phyloP scores from a whole-genome alignment of 2,329 filamentous ascomycete species.

The Aspergillus felis region DNA sequence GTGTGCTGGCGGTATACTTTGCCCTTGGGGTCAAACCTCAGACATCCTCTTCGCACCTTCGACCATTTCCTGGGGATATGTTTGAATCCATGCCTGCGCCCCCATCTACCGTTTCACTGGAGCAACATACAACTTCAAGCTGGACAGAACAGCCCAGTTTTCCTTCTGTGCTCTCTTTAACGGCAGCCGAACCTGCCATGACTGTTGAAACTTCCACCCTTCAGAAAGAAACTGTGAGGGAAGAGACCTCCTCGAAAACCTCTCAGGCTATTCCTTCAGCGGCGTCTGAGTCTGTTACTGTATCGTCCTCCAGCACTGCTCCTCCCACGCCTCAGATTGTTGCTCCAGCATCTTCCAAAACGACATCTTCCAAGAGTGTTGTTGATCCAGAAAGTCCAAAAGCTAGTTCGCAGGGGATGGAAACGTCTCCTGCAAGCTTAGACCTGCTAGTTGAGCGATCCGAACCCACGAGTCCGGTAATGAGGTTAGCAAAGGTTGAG shows the following conservation, averaged over 20 bases:
- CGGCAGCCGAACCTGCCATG: background rate
- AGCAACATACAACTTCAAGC: conserved; percentile 1
- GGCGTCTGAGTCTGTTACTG: background rate
- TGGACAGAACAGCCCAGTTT: background rate
- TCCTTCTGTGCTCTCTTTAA: background rate
- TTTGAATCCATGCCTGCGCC: conserved; percentile 1
- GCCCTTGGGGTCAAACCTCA: conserved; percentile 17
- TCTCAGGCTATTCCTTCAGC: background rate
- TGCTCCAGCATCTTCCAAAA: background rate
- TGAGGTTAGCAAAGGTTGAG: background rate
- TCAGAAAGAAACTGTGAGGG: background rate
- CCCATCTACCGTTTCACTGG: conserved; percentile 1
- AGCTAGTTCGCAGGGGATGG: background rate
- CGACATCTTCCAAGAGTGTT: no score
- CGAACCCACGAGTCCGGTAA: background rate
- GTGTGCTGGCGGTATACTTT: conserved; percentile 42
- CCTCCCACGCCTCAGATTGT: no score
- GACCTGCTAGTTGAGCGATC: background rate
- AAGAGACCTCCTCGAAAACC: background rate
- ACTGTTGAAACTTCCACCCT: background rate
- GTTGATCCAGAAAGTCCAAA: no score
- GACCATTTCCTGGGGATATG: conserved; percentile 12
- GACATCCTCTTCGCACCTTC: conserved; percentile 6
- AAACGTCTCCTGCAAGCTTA: background rate
- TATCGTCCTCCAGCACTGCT: background rate